A percentile compares a stretch with the other conserved stretches of the same genome.
Conservation (phyloP, 1,284 basidiomycete species). For the Moniliophthora roreri region DNA sequence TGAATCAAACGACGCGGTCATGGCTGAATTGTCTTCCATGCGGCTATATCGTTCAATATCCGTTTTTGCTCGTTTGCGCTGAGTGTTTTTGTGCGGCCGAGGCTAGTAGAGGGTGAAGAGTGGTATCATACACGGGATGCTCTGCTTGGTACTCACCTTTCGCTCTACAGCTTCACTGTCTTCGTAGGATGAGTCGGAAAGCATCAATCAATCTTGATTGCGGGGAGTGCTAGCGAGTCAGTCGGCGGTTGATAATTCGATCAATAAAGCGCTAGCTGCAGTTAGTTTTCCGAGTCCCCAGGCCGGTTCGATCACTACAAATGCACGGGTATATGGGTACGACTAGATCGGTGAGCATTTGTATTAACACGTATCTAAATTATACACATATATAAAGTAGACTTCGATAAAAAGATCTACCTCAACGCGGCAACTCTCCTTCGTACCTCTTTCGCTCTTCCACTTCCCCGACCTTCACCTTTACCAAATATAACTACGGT, state of each 20-base stretch:
- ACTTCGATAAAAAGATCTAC: neutral
- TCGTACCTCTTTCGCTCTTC: slow-evolving; percentile 47
- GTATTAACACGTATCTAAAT: too few species aligned
- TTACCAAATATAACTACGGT: slow-evolving; percentile 74
- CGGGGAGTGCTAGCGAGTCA: too few species aligned
- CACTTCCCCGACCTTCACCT: slow-evolving; percentile 54
- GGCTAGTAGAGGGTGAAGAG: neutral
- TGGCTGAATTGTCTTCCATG: neutral
- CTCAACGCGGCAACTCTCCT: slow-evolving; percentile 44
- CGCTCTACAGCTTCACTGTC: slow-evolving; percentile 8
- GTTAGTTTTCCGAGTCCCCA: too few species aligned
- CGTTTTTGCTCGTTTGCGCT: slow-evolving; percentile 13
- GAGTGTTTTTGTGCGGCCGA: neutral
- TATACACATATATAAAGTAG: too few species aligned
- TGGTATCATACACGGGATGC: neutral
- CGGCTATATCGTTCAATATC: neutral
- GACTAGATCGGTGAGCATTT: too few species aligned
- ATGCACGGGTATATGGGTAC: too few species aligned
- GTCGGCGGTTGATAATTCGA: too few species aligned
- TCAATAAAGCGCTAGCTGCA: too few species aligned
- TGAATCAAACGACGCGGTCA: slow-evolving; percentile 13
- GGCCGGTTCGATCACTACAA: too few species aligned
- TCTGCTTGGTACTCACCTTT: neutral
- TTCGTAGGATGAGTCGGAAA: slow-evolving; percentile 12
- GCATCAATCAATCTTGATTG: too few species aligned